Evolutionary conservation across 192 early-diverging fungal genomes (phyloP).

Genomic region (Backusella australiensis): DNA sequence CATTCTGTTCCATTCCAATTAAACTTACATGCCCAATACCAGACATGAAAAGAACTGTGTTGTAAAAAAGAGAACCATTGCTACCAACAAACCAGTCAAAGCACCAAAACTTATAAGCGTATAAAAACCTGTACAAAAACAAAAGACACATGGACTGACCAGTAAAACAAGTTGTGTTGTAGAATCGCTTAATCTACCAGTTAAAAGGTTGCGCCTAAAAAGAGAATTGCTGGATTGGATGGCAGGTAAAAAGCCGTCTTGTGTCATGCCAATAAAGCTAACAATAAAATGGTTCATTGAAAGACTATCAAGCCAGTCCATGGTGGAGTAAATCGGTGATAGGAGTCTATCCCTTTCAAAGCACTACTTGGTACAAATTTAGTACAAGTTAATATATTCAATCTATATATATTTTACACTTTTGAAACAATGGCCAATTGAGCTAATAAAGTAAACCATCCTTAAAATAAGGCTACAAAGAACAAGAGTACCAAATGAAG

Average conservation of each 20-base stretch:
- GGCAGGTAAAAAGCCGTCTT: not conserved
- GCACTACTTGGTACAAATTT: not conserved
- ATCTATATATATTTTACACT: not conserved
- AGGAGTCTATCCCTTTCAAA: not conserved
- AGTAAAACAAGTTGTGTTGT: not conserved
- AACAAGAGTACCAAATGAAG: not conserved
- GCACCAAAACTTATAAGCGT: not conserved
- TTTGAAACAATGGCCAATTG: not conserved
- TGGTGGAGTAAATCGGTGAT: not conserved
- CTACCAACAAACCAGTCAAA: not conserved
- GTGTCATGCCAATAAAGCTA: not conserved
- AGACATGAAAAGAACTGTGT: not conserved
- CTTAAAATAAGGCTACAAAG: not conserved
- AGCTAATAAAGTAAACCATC: not conserved
- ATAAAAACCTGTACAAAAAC: not conserved
- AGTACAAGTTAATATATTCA: not conserved
- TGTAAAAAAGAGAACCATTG: not conserved
- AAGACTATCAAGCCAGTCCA: not conserved
- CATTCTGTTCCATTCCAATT: not conserved
- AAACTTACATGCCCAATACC: not conserved
- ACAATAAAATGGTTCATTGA: not conserved
- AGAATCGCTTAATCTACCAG: not conserved
- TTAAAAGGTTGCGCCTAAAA: not conserved
- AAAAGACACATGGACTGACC: not conserved
- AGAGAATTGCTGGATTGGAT: not conserved